phyloP scores from a whole-genome alignment of 2,329 filamentous ascomycete genomes.

The Trichoderma semiorbis region DNA sequence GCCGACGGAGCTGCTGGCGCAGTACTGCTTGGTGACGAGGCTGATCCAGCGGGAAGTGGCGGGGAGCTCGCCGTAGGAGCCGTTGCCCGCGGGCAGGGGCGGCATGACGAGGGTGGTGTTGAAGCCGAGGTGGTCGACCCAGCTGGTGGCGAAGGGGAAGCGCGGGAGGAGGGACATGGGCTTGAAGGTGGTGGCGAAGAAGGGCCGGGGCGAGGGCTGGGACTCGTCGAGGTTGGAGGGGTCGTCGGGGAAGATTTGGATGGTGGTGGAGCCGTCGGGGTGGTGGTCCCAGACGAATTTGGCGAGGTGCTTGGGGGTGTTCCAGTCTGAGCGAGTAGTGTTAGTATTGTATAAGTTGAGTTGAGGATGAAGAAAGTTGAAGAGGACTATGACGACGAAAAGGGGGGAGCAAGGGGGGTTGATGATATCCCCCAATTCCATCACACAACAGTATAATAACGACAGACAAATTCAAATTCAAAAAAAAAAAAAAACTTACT shows the following conservation, averaged over 20 bases:
- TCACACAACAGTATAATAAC: neutral
- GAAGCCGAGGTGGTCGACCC: conserved; percentile 40
- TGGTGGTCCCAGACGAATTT: conserved; percentile 44
- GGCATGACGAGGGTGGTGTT: conserved; percentile 45
- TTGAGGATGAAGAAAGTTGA: neutral
- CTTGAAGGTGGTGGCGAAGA: conserved; percentile 46
- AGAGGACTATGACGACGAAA: neutral
- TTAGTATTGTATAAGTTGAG: neutral
- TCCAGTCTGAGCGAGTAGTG: conserved; percentile 41
- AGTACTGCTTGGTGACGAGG: conserved; percentile 32
- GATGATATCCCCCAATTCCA: neutral
- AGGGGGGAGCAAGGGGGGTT: neutral
- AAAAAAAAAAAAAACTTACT: conserved; percentile 36
- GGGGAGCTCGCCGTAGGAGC: conserved; percentile 40
- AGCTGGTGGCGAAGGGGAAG: conserved; percentile 42
- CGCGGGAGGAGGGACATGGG: conserved; percentile 39
- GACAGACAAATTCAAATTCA: too few relatives aligned
- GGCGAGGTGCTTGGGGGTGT: conserved; percentile 54
- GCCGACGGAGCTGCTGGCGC: conserved; percentile 35
- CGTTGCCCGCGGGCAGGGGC: conserved; percentile 42
- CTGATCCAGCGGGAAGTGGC: conserved; percentile 47
- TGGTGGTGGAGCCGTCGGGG: conserved; percentile 34
- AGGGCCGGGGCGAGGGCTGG: conserved; percentile 33
- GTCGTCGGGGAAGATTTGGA: conserved; percentile 46
- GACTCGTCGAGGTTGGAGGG: conserved; percentile 29